phyloP scores from a whole-genome alignment of 805 yeast species.

The Zygotorulaspora chibaensis region DNA sequence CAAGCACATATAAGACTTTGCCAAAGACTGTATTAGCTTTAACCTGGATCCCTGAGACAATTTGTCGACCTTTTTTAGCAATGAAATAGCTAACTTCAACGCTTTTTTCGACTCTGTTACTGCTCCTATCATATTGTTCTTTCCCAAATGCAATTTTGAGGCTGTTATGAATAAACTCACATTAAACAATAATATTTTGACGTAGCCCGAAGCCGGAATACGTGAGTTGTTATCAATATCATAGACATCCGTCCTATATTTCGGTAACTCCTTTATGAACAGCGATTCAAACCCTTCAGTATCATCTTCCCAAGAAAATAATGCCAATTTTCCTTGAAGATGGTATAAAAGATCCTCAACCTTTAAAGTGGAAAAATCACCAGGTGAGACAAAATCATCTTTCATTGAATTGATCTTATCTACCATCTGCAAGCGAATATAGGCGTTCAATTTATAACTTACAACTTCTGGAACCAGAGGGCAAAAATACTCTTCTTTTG shows the following conservation, averaged over 20 bases:
- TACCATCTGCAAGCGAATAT: slow-evolving; percentile 19
- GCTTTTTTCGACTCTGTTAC: slow-evolving; percentile 44
- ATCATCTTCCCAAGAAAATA: slow-evolving; percentile 17
- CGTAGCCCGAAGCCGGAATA: slow-evolving; percentile 20
- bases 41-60: slow-evolving; percentile 35
- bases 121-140: slow-evolving; percentile 19
- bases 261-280: slow-evolving; percentile 18
- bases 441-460: slow-evolving; percentile 14
- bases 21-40: slow-evolving; percentile 36
- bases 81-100: slow-evolving; percentile 49
- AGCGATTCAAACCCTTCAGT: slow-evolving; percentile 14
- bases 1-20: slow-evolving; percentile 39
- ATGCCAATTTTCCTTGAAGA: slow-evolving; percentile 8
- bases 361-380: slow-evolving; percentile 7
- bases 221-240: slow-evolving; percentile 24
- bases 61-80: slow-evolving; percentile 40
- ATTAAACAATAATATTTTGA: slow-evolving; percentile 31
- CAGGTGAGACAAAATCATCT: neutral
- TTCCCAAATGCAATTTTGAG: slow-evolving; percentile 19
- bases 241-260: slow-evolving; percentile 18
- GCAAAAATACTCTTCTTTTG: slow-evolving; percentile 9
- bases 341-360: slow-evolving; percentile 13
- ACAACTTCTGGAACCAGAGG: slow-evolving; percentile 9
- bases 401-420: slow-evolving; percentile 2
- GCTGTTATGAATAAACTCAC: slow-evolving; percentile 19